Conservation (phyloP, 345 rosid genomes). For the Bruguiera sexangula region DNA sequence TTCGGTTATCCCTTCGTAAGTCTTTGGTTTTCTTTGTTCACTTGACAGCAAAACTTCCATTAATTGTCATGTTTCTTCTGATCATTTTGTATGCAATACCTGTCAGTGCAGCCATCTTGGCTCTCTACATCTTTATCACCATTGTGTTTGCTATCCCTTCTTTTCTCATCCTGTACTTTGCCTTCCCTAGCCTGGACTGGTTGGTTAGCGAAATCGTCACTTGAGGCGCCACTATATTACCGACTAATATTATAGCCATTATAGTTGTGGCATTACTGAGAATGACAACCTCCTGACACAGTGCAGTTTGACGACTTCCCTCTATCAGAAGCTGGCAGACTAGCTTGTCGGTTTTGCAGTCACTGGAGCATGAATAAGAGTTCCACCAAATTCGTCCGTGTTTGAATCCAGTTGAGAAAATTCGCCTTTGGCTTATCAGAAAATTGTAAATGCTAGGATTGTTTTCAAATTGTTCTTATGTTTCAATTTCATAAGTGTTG, state of each 20-base stretch:
- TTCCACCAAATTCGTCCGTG: background rate
- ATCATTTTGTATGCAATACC: conserved; percentile 81
- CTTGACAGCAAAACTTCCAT: conserved; percentile 81
- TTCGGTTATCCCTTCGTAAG: conserved; percentile 54
- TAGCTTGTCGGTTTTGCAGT: background rate
- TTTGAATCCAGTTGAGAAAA: background rate
- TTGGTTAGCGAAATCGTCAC: conserved; percentile 79
- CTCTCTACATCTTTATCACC: conserved; percentile 70
- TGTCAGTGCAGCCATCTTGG: conserved; percentile 76
- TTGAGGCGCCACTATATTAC: conserved; percentile 12
- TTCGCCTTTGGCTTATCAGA: background rate
- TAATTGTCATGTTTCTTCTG: conserved; percentile 77
- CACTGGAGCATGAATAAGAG: background rate
- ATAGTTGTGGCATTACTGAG: no score
- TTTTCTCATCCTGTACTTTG: conserved; percentile 78
- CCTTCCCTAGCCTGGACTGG: conserved; percentile 88
- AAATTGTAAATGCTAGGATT: background rate
- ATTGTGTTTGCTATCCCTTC: conserved; percentile 81
- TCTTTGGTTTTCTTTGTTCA: conserved; percentile 70
- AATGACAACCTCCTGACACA: background rate
- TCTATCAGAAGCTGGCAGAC: background rate
- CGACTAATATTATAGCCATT: background rate
- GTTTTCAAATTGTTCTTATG: background rate
- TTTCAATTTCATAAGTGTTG: background rate
- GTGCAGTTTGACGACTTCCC: conserved; percentile 8